Percentiles rank a stretch among this genome's conserved stretches.
These are phyloP conservation scores for Clavulina sp. DNA, from an alignment of 768 basidiomycete species.

Conservation along the genomic window DNA sequence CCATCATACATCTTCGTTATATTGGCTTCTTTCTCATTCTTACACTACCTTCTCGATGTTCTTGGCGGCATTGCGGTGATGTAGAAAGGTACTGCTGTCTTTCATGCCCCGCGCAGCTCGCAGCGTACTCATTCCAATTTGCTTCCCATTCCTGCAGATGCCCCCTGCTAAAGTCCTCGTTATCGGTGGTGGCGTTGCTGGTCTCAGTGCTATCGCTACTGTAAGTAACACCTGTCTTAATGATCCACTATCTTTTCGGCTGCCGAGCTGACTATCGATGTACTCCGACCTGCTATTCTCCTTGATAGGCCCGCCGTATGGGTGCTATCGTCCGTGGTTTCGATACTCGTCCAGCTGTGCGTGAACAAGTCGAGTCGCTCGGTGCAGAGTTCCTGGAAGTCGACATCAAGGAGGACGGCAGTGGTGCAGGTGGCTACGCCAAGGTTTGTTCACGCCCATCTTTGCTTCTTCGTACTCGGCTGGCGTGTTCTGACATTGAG, in stretches of 20 bases:
- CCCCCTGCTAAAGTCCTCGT: constrained; percentile 75
- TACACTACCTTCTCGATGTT: too few species aligned
- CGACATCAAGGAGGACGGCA: constrained; percentile 59
- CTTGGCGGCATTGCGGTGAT: too few species aligned
- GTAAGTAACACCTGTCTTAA: constrained; percentile 21
- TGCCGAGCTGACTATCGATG: too few species aligned
- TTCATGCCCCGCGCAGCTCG: neutral
- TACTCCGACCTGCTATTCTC: too few species aligned
- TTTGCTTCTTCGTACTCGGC: neutral
- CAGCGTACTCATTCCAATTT: constrained; percentile 2
- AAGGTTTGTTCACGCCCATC: constrained; percentile 21
- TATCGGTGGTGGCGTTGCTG: constrained; percentile 80
- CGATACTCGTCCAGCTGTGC: constrained; percentile 68
- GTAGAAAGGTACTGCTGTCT: constrained; percentile 24
- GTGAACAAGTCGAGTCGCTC: constrained; percentile 78
- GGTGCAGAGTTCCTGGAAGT: constrained; percentile 87
- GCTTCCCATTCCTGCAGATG: constrained; percentile 29
- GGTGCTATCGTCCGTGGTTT: constrained; percentile 83
- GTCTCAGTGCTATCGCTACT: constrained; percentile 74
- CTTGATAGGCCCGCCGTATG: constrained; percentile 48
- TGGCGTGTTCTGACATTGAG: neutral
- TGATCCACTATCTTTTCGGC: constrained; percentile 1
- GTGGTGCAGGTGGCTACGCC: constrained; percentile 70
- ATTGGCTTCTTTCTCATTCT: too few species aligned
- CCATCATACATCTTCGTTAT: too few species aligned